phyloP scores from a whole-genome alignment of 345 rosid genomes.

The Punica granatum region DNA sequence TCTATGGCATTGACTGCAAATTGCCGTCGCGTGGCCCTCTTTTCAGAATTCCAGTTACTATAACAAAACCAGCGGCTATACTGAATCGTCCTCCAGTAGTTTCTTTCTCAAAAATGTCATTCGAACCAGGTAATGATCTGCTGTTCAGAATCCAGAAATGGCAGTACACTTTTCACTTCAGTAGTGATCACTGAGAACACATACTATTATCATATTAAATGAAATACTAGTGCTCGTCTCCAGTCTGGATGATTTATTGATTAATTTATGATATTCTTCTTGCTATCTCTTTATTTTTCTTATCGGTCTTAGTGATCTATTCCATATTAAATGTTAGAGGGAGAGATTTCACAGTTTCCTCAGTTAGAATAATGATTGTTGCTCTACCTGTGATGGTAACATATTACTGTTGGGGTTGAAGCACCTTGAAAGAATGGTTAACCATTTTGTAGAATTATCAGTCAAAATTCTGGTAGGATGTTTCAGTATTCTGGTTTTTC shows the following conservation, averaged over 20 bases:
- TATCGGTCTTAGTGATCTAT: neutral
- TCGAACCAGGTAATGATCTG: constrained; percentile 56
- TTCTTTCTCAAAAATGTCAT: constrained; percentile 69
- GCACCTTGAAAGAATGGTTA: too few relatives aligned
- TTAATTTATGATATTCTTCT: neutral
- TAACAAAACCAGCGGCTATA: constrained; percentile 68
- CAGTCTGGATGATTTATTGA: neutral
- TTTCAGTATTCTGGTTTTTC: too few relatives aligned
- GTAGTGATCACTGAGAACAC: neutral
- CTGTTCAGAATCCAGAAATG: neutral
- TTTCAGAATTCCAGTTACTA: constrained; percentile 81
- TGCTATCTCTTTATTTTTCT: neutral
- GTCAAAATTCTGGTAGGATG: too few relatives aligned
- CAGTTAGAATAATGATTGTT: too few relatives aligned
- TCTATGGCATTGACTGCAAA: constrained; percentile 88
- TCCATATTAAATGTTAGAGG: neutral
- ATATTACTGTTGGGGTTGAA: neutral
- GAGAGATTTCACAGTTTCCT: neutral
- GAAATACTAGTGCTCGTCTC: neutral
- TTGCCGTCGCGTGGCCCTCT: constrained; percentile 90
- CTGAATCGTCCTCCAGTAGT: constrained; percentile 56
- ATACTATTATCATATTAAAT: neutral
- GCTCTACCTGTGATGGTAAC: too few relatives aligned
- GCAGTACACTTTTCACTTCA: neutral
- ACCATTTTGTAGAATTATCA: too few relatives aligned